Conservation (phyloP, 2,329 filamentous ascomycete species). For the Calonectria multiphialidica region DNA sequence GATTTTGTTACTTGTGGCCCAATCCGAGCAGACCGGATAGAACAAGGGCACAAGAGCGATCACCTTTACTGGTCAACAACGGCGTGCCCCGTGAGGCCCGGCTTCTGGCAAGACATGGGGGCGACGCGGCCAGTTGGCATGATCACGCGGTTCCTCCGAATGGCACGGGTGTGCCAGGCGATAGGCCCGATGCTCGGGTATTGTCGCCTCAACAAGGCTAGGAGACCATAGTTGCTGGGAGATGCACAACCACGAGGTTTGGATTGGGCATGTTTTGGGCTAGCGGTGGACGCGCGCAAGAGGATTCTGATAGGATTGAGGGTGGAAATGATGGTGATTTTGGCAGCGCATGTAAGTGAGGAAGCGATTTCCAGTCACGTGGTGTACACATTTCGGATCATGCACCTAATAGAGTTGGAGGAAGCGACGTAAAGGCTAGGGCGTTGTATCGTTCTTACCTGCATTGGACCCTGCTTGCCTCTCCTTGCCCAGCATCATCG, state of each 20-base stretch:
- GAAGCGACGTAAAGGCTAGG: background rate
- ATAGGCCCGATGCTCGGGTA: slow-evolving; percentile 1
- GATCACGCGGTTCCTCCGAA: slow-evolving; percentile 15
- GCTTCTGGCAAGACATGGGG: slow-evolving; percentile 6
- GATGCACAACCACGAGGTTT: background rate
- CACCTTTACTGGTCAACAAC: background rate
- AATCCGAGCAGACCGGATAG: slow-evolving; percentile 11
- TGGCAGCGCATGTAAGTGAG: background rate
- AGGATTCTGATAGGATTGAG: background rate
- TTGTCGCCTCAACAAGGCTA: background rate
- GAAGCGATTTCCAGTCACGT: background rate
- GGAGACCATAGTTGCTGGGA: background rate
- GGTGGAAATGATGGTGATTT: slow-evolving; percentile 1
- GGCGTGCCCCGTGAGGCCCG: background rate
- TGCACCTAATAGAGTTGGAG: background rate
- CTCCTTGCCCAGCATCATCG: background rate
- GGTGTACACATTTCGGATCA: background rate
- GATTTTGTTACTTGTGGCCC: background rate
- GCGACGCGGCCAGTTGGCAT: slow-evolving; percentile 11
- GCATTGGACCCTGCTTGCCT: slow-evolving; percentile 1
- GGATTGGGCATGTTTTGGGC: background rate
- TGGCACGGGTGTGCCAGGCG: background rate
- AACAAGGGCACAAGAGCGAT: background rate
- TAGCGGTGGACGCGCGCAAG: background rate
- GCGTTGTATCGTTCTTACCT: background rate